These are phyloP conservation scores for Eutrema japonicum DNA, from an alignment of 345 rosid genomes.

Conservation along the genomic window DNA sequence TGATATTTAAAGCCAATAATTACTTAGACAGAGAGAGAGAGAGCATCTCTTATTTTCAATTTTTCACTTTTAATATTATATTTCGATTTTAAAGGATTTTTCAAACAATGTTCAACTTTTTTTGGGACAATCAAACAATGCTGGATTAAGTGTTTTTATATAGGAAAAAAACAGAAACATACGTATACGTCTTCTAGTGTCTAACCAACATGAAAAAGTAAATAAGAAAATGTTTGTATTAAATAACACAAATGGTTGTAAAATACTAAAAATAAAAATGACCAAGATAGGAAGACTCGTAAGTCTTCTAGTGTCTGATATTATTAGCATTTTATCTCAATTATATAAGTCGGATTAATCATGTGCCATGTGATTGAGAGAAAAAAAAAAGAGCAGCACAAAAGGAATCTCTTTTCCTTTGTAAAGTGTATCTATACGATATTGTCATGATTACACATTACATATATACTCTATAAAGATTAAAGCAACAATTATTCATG, in stretches of 20 bases:
- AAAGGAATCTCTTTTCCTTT: slow-evolving; percentile 33
- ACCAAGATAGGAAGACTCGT: slow-evolving; percentile 24
- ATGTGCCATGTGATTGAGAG: slow-evolving; percentile 42
- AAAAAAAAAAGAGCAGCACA: slow-evolving; percentile 6
- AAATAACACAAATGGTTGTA: slow-evolving; percentile 26
- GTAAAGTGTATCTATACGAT: slow-evolving; percentile 16
- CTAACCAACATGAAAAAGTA: not conserved
- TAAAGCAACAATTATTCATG: not conserved
- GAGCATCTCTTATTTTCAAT: too few relatives aligned
- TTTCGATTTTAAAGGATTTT: too few relatives aligned
- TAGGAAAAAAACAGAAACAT: not conserved
- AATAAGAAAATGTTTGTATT: not conserved
- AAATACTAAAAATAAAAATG: slow-evolving; percentile 16
- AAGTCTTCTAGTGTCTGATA: slow-evolving; percentile 26
- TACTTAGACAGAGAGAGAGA: too few relatives aligned
- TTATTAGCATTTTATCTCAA: not conserved
- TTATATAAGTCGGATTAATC: slow-evolving; percentile 21
- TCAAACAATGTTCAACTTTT: not conserved
- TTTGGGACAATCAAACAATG: too few relatives aligned
- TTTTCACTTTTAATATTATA: not conserved
- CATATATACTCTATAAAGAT: not conserved
- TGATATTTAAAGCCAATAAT: too few relatives aligned
- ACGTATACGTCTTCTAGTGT: not conserved
- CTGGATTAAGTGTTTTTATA: not conserved
- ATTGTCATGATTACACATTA: slow-evolving; percentile 26